These are phyloP conservation scores for Chiua sp. DNA, from an alignment of 1,284 basidiomycete genomes.

Conservation along the genomic window DNA sequence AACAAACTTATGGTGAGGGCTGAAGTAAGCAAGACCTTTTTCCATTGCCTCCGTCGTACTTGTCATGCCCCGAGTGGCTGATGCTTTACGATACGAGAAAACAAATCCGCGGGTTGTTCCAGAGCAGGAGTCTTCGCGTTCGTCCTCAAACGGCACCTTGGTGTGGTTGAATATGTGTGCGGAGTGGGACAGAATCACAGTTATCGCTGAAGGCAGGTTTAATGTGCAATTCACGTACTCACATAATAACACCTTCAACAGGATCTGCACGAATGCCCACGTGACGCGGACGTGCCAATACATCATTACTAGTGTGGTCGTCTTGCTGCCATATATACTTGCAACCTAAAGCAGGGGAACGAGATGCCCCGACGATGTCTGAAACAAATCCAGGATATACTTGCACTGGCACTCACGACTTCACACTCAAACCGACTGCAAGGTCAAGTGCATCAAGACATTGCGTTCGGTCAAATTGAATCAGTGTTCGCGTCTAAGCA, in stretches of 20 bases:
- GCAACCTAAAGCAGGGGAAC: conserved; percentile 46
- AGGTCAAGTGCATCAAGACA: conserved; percentile 37
- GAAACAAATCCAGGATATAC: conserved; percentile 41
- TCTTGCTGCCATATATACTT: conserved; percentile 57
- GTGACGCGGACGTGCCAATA: conserved; percentile 73
- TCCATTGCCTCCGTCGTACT: conserved; percentile 53
- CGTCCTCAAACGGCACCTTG: conserved; percentile 69
- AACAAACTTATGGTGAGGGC: too few species aligned
- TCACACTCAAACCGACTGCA: conserved; percentile 72
- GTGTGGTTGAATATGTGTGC: conserved; percentile 65
- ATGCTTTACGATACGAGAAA: conserved; percentile 45
- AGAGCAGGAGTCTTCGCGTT: conserved; percentile 56
- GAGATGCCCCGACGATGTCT: conserved; percentile 23
- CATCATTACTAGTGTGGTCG: conserved; percentile 62
- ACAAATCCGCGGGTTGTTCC: conserved; percentile 54
- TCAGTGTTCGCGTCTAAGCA: conserved; percentile 17
- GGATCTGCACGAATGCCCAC: conserved; percentile 81
- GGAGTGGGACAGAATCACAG: conserved; percentile 64
- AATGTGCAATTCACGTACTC: not conserved
- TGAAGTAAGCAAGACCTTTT: conserved; percentile 43
- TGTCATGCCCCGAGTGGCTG: conserved; percentile 53
- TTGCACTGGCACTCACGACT: conserved; percentile 63
- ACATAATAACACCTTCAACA: conserved; percentile 33
- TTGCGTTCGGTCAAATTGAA: conserved; percentile 9
- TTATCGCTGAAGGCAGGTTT: conserved; percentile 61